Evolutionary conservation across 768 basidiomycete genomes (phyloP).

Genomic region (Amanita exitialis): DNA sequence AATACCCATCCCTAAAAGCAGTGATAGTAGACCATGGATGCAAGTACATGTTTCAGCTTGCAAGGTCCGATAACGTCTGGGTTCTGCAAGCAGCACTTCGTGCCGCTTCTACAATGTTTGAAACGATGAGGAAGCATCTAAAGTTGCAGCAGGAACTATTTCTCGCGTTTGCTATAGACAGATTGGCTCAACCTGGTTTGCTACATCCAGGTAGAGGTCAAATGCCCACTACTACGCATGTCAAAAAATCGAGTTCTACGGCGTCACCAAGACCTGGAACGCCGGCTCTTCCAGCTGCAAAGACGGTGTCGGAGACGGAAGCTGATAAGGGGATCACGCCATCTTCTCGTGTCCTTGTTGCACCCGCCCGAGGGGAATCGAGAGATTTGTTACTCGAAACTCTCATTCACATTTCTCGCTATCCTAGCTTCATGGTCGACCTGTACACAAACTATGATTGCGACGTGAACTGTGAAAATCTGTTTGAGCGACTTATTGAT

Average conservation of each 20-base stretch:
- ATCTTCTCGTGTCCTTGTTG: constrained; percentile 48
- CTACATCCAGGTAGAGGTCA: constrained; percentile 15
- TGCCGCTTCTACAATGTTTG: constrained; percentile 79
- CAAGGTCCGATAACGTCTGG: constrained; percentile 76
- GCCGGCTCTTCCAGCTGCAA: constrained; percentile 32
- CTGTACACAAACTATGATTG: constrained; percentile 96
- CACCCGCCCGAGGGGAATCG: constrained; percentile 80
- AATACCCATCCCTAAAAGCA: constrained; percentile 66
- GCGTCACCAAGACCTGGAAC: constrained; percentile 46
- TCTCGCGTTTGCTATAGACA: constrained; percentile 87
- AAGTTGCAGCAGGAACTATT: constrained; percentile 96
- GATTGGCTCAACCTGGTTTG: constrained; percentile 54
- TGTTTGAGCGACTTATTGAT: constrained; percentile 83
- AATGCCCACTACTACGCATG: constrained; percentile 11
- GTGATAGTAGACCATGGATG: constrained; percentile 86
- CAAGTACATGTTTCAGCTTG: constrained; percentile 95
- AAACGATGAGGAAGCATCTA: constrained; percentile 75
- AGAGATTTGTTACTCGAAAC: constrained; percentile 88
- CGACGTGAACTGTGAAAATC: constrained; percentile 91
- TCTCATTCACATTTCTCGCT: constrained; percentile 67
- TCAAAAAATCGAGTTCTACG: constrained; percentile 24
- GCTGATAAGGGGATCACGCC: constrained; percentile 31
- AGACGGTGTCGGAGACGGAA: constrained; percentile 24
- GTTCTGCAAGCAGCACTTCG: constrained; percentile 78
- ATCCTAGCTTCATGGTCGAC: constrained; percentile 91